Percentiles rank a stretch among this genome's conserved stretches.
phyloP scores from a whole-genome alignment of 2,329 filamentous ascomycete species.

The Fusarium odoratissimum region DNA sequence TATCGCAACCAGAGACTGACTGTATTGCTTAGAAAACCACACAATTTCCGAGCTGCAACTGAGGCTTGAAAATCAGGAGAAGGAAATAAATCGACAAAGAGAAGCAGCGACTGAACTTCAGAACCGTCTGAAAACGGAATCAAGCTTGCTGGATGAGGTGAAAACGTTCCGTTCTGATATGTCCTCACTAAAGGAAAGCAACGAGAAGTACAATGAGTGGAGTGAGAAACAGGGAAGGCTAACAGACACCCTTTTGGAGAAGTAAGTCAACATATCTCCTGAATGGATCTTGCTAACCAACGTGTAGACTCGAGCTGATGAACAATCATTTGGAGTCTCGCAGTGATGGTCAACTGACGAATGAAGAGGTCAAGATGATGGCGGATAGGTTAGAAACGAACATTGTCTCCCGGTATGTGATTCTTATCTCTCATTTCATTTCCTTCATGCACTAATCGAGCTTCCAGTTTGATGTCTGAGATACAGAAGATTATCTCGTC shows the following conservation, averaged over 20 bases:
- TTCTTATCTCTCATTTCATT: background rate
- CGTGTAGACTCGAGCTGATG: constrained; percentile 30
- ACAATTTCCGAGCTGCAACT: constrained; percentile 40
- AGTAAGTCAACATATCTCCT: constrained; percentile 18
- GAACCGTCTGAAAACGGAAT: constrained; percentile 26
- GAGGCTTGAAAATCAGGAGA: constrained; percentile 37
- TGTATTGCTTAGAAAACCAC: constrained; percentile 37
- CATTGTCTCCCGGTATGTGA: constrained; percentile 34
- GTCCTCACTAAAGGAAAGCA: constrained; percentile 27
- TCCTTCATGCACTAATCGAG: background rate
- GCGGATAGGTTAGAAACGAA: constrained; percentile 24
- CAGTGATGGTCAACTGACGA: background rate
- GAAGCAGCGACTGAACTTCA: constrained; percentile 13
- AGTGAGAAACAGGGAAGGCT: background rate
- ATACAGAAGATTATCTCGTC: constrained; percentile 22
- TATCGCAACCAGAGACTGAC: constrained; percentile 1
- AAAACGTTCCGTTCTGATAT: constrained; percentile 33
- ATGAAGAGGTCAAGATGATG: constrained; percentile 7
- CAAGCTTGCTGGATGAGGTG: constrained; percentile 15
- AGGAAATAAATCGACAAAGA: constrained; percentile 18
- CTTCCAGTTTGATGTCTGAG: constrained; percentile 26
- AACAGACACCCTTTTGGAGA: constrained; percentile 27
- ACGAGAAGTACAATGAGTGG: background rate
- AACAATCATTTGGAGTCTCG: constrained; percentile 6
- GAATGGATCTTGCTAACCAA: constrained; percentile 2